Evolutionary conservation across 1,139 yeast genomes (phyloP).

Genomic region (Taphrina betulina): DNA sequence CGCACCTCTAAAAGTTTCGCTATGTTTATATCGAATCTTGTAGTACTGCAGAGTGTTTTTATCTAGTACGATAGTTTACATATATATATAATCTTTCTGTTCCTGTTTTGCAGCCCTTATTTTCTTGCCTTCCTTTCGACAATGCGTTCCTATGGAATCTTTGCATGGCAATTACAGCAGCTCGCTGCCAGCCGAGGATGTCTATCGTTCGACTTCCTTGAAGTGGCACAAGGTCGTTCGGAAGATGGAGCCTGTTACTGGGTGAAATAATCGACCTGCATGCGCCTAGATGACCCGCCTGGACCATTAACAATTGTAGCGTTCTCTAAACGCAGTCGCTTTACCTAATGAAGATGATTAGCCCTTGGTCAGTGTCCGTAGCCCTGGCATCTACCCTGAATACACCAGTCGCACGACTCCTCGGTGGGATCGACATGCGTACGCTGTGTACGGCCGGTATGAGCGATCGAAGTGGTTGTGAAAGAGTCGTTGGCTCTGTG

Average conservation of each 20-base stretch:
- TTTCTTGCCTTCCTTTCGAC: too few species aligned
- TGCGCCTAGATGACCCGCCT: slow-evolving; percentile 11
- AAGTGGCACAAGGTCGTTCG: too few species aligned
- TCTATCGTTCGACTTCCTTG: too few species aligned
- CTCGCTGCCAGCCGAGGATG: too few species aligned
- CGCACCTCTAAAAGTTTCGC: too few species aligned
- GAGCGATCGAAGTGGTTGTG: not conserved
- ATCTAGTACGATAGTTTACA: too few species aligned
- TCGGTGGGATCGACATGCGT: not conserved
- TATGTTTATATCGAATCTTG: too few species aligned
- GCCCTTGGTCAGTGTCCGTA: slow-evolving; percentile 3
- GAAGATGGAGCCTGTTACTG: slow-evolving; percentile 2
- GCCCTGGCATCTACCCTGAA: slow-evolving; percentile 14
- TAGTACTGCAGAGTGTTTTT: too few species aligned
- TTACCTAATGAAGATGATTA: slow-evolving; percentile 6
- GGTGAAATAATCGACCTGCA: slow-evolving; percentile 13
- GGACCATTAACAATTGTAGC: slow-evolving; percentile 4
- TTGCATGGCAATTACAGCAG: too few species aligned
- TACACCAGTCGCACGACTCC: slow-evolving; percentile 19
- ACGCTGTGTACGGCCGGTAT: slow-evolving; percentile 7
- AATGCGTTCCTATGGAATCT: too few species aligned
- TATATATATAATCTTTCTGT: too few species aligned
- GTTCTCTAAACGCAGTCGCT: slow-evolving; percentile 22
- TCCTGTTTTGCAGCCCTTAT: too few species aligned
- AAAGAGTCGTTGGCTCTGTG: slow-evolving; percentile 10